Conservation (phyloP, 2,329 filamentous ascomycete species). For the Teratosphaeria zuluensis region DNA sequence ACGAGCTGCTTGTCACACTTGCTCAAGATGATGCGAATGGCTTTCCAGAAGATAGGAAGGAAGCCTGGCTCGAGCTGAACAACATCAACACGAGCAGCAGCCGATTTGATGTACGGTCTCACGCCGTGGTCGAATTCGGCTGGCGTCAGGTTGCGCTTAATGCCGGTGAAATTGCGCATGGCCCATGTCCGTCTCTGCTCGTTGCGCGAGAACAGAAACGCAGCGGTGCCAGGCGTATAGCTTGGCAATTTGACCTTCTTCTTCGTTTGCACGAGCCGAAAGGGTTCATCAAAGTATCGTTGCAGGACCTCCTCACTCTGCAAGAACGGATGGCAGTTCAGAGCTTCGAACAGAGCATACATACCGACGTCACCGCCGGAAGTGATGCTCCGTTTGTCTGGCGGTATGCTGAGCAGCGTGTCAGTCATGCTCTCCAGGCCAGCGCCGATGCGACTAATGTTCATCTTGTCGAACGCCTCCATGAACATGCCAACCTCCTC, state of each 20-base stretch:
- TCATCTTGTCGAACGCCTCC: conserved; percentile 35
- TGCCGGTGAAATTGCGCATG: conserved; percentile 55
- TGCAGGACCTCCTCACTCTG: conserved; percentile 43
- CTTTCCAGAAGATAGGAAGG: conserved; percentile 71
- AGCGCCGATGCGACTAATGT: conserved; percentile 33
- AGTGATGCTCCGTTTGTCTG: conserved; percentile 41
- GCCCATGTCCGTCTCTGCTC: conserved; percentile 58
- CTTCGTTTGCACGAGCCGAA: conserved; percentile 67
- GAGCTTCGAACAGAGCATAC: conserved; percentile 74
- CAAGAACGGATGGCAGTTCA: conserved; percentile 76
- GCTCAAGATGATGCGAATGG: conserved; percentile 62
- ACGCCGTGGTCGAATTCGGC: conserved; percentile 84
- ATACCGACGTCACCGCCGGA: conserved; percentile 52
- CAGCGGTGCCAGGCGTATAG: conserved; percentile 71
- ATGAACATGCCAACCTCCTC: conserved; percentile 37
- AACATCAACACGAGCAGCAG: conserved; percentile 53
- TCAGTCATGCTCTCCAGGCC: conserved; percentile 34
- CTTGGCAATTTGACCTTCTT: conserved; percentile 67
- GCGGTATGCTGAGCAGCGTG: conserved; percentile 35
- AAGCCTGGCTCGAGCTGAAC: conserved; percentile 42
- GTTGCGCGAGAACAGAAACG: conserved; percentile 72
- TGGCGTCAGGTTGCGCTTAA: conserved; percentile 53
- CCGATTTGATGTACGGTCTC: conserved; percentile 58
- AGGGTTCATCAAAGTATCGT: conserved; percentile 69
- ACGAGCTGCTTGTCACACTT: conserved; percentile 66